Evolutionary conservation across 768 basidiomycete genomes (phyloP), one percentile per base, ranked within the genome.

Genomic region (Chiua virens): DNA sequence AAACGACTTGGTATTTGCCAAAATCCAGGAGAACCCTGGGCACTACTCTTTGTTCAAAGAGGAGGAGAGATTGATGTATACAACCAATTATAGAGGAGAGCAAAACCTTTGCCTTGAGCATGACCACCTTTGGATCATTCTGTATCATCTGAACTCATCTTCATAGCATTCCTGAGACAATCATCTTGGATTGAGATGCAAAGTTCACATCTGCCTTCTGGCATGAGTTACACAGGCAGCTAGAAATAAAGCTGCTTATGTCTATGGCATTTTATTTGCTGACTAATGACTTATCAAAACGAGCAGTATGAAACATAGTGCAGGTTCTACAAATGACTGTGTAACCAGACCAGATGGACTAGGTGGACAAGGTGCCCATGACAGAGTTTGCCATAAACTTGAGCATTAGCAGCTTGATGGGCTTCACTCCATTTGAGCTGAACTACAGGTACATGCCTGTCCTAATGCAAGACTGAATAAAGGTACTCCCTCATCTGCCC

Each of bases 161-260:
- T 68, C 67, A 72, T 57, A 70, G 73, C 4, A 23, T 71, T 1
- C 73, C 67, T 0, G 38, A 53, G 15, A 10, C n/a, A 0, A 64
- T 75, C n/a, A 50, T 63, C 21, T 55, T 45, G 14, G 69, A 73
- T 40, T 42, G 63, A 8, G 70, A 68, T 37, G 41, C 61, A 2
- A 53, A 62, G 15, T 73, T 72, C 53, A 72, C 65, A 5, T 62
- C 56, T 3, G 22, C 6, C 1, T 71, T 73, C 40, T 60, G 55
- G 59, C 20, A n/a, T 4, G 35, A 51, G 6, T 45, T 61, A 3
- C 53, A 57, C 45, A 3, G 43, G 5, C 42, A 60, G 13, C 51
- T 57, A 1, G 57, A 46, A 20, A 39, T 45, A 5, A 52, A 56
- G 25, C 34, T 54, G 4, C 34, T 39, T 10, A 58, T 61, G 55